Evolutionary conservation across 352 stramenopile species (phyloP), one percentile per base, ranked within the genome.

Genomic region (Hyaloperonospora brassicae): DNA sequence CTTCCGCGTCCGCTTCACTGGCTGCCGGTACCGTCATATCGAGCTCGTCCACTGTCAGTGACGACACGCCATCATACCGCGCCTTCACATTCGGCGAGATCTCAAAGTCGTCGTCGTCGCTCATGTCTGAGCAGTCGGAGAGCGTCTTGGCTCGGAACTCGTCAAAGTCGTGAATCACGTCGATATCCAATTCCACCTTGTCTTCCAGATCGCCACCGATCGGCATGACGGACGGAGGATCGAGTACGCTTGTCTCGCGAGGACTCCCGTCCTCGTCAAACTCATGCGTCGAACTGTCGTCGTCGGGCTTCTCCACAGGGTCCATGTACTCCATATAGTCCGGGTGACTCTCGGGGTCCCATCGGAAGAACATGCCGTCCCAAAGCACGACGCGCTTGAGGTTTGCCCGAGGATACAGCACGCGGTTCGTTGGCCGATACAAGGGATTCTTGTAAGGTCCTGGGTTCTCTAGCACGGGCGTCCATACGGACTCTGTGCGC

Each of bases 271-370:
- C 66, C n/a, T 57, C 70, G 22, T 71, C 59, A 21, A 68, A 72
- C 12, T 47, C 68, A 47, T 68, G 49, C 1, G 53, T 31, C 13
- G 63, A 68, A 24, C 35, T 31, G 10, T 66, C 62, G 11, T 78
- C 70, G 9, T 79, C 66, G 17, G 57, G 51, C 21, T 71, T 68
- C 23, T 67, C 63, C 8, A 73, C 68, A 5, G 77, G 75, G 13
- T 89, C 76, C 76, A 93, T 87, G 59, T 77, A 89, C 55, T 93
- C 80, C 79, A 89, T 89, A 62, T 93, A 93, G 41, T 89, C 83
- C 1, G 83, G 83, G 49, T 91, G 79, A 53, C 76, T 89, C 52
- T 93, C 80, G 0, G 79, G 79, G 47, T 93, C 83, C 80, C 81
- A 93, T 0, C 83, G 80, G 66, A 90, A 93, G 53, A 87, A 93